Evolutionary conservation across 306 rosid genomes (phyloP), one percentile per base, ranked within the genome.

Genomic region (Luffa aegyptiaca): DNA sequence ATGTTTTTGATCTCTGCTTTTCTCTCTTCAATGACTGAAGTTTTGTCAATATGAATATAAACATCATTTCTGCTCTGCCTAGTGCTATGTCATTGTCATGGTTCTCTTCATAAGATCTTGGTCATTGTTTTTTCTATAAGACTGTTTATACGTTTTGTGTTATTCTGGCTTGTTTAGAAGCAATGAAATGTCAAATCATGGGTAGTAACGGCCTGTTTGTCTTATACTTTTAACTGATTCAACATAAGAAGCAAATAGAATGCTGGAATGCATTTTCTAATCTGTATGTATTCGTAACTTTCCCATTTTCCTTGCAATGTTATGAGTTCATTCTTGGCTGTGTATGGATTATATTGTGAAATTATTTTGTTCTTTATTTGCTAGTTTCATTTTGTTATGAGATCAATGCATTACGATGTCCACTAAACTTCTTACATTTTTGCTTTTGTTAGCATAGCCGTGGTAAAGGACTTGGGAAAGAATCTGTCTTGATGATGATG

Each of bases 401-500:
- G 35, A 37, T 48, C 52, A 26, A 8, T 48, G 49, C 17, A 8
- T 59, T 17, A 21, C 10, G 9, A 12, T 13, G 52, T 49, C 33
- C n/a, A 36, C 59, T 80, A 35, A 48, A 52, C 77, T 68, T 81
- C 79, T 72, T 73, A 55, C 65, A 46, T 51, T 79, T 82, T 74
- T 82, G 44, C 51, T 83, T 78, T 81, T 90, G 96, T 88, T 87
- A 88, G 88, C 84, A 72, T 88, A 94, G 97, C 82, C 93, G 96
- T 82, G 90, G 97, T 57, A 90, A 89, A 87, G 98, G 97, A 74
- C 88, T 90, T 79, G 97, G 88, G 72, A 92, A 89, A 87, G 97
- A 95, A 77, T 90, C 93, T 52, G 89, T 88, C 80, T 51, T 91
- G 82, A 86, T 95, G 81, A 92, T 95, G 97, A 89, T 92, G 93